phyloP scores from a whole-genome alignment of 225 moss, liverwort and hornwort genomes.

The Physcomitrellopsis africana region DNA sequence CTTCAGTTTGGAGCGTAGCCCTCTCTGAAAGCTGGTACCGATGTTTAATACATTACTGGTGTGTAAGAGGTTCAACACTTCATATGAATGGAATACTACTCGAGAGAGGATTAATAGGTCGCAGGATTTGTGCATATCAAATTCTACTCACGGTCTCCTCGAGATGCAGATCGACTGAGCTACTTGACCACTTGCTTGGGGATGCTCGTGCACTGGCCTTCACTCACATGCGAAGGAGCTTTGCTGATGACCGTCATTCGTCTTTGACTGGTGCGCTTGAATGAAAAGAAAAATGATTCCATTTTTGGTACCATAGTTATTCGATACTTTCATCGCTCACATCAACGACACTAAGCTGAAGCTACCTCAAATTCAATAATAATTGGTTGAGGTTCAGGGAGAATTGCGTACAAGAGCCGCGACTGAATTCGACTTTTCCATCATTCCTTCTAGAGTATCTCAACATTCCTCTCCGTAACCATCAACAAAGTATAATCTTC shows the following conservation, averaged over 20 bases:
- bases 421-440: slow-evolving; percentile 13
- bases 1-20: background rate
- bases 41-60: background rate
- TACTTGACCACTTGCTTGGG: background rate
- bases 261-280: background rate
- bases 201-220: background rate
- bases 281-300: background rate
- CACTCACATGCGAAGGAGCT: background rate
- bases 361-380: background rate
- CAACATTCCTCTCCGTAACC: background rate
- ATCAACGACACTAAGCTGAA: slow-evolving; percentile 5
- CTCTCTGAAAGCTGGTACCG: background rate
- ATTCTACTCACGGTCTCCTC: background rate
- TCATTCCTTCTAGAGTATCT: background rate
- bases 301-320: too few species aligned
- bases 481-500: background rate
- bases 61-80: slow-evolving; percentile 28
- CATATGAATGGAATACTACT: slow-evolving; percentile 3
- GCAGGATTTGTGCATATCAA: slow-evolving; percentile 3
- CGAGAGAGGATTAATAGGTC: slow-evolving; percentile 34
- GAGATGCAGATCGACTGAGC: background rate
- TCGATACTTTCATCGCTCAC: background rate
- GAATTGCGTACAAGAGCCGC: slow-evolving; percentile 12
- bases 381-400: slow-evolving; percentile 16
- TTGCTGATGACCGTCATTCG: background rate